Evolutionary conservation across 2,329 filamentous ascomycete genomes (phyloP), one percentile per base, ranked within the genome.

Genomic region (Phialemoniopsis sp.): DNA sequence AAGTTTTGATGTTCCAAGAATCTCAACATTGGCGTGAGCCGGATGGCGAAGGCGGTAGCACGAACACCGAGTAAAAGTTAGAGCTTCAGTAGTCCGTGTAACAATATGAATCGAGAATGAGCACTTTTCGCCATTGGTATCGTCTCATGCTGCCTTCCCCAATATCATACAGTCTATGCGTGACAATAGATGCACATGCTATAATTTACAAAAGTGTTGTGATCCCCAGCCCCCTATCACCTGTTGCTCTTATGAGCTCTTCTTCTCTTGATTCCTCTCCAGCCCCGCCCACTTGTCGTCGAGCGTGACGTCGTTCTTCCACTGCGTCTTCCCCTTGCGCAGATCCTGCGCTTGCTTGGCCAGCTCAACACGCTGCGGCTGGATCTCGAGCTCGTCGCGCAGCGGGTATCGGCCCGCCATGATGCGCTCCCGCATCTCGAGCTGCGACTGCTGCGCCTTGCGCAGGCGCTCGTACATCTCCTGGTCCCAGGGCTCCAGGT

Each of bases 1-100:
- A 91, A 51, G 82, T 78, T 8, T 58, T 88, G 41, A 77, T 76
- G 44, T 89, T 85, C 50, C 87, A 90, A 53, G 69, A 72, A 43
- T 58, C 69, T 7, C 63, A 71, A 29, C 61, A 72, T 50, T 83
- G 78, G 78, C 41, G 54, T 36, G 45, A 53, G 21, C 34, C 36
- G 39, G 40, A 36, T 34, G 34, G 38, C 17, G 29, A 39, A 37
- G 21, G 37, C 37, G 31, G 34, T 34, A 37, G 40, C 41, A 26
- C 21, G 10, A 10, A 26, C 6, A 26, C 21, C n/a, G 21, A 26
- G 21, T 26, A 10, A 26, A 6, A 26, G 21, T n/a, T 26, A 26
- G 21, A 26, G 6, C 21, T 6, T 6, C 21, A 26, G 21, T 6
- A 26, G 21, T 10, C 10, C 21, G 10, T 26, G 21, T 10, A 6